Evolutionary conservation across 305 asterid species (phyloP).

Genomic region (Fraxinus velutina): DNA sequence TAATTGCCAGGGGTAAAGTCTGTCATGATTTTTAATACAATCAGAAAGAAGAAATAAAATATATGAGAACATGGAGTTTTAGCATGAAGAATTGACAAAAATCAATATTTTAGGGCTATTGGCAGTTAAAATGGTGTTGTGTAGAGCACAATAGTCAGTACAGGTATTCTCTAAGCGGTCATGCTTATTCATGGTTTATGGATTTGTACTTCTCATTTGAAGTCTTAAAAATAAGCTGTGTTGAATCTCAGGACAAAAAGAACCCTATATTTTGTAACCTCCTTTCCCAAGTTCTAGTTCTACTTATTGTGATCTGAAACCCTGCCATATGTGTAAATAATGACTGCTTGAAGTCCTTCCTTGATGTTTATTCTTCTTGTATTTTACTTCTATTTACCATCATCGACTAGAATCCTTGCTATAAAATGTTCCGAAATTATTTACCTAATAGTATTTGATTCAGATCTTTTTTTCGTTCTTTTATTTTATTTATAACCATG

Average conservation of each 20-base stretch:
- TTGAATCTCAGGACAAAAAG: not conserved
- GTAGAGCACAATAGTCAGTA: not conserved
- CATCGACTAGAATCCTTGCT: not conserved
- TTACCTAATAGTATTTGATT: not conserved
- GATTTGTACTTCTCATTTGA: not conserved
- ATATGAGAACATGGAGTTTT: not conserved
- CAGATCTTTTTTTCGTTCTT: not conserved
- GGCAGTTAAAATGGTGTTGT: not conserved
- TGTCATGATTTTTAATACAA: conserved; percentile 5
- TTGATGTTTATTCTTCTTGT: not conserved
- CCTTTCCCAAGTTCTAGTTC: not conserved
- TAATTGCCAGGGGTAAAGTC: not conserved
- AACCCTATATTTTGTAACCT: not conserved
- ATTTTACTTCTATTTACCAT: not conserved
- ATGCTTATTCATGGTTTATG: not conserved
- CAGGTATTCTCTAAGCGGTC: not conserved
- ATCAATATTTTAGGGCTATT: not conserved
- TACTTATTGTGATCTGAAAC: not conserved
- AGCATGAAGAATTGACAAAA: not conserved
- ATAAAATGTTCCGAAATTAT: not conserved
- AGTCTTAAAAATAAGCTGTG: not conserved
- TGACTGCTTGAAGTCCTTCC: not conserved
- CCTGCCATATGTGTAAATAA: not conserved
- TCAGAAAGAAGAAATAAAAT: not conserved
- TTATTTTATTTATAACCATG: not conserved